Evolutionary conservation across 495 filamentous ascomycete genomes (phyloP), one percentile per base, ranked within the genome.

Genomic region (Xylaria castorea): DNA sequence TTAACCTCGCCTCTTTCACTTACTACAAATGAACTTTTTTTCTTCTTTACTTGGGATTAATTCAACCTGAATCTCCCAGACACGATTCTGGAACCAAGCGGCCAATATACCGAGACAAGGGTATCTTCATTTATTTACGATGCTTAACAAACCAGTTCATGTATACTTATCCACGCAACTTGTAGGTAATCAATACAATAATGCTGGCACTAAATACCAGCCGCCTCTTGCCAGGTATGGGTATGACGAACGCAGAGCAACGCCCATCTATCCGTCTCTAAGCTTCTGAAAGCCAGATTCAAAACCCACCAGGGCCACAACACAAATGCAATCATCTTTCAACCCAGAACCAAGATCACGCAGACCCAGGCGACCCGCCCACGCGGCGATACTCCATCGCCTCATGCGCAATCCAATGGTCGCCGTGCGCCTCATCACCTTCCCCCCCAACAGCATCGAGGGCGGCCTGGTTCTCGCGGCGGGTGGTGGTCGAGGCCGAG

Each of bases 311-410:
- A 30, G 5, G 11, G 22, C 2, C 3, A 16, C 25, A 27, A 27
- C 51, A 55, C 25, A 25, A 27, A 55, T 27, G 22, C 22, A 27
- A 55, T 27, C 11, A 14, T 48, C 46, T 5, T 44, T 16, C 42
- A 44, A 44, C 11, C 12, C 42, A 3, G 34, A 6, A 16, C 1
- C 42, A 46, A 48, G 44, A 48, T 48, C n/a, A 51, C 48, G 6
- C 3, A 22, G 48, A 50, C 6, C 20, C n/a, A n/a, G 7, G 5
- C n/a, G 7, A 22, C 48, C 11, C n/a, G 14, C 27, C 32, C 0
- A 61, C 20, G 0, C 61, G 68, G 12, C 55, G 51, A 57, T 42
- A 48, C 42, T 76, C 75, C 71, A 75, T 68, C 58, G 71, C n/a
- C 62, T 76, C 68, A 53, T 79, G 53, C 53, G 22, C 53, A 16